Base-by-base conservation (phyloP, 2,329 filamentous ascomycete genomes). In the Pezicula carpinea region DNA sequence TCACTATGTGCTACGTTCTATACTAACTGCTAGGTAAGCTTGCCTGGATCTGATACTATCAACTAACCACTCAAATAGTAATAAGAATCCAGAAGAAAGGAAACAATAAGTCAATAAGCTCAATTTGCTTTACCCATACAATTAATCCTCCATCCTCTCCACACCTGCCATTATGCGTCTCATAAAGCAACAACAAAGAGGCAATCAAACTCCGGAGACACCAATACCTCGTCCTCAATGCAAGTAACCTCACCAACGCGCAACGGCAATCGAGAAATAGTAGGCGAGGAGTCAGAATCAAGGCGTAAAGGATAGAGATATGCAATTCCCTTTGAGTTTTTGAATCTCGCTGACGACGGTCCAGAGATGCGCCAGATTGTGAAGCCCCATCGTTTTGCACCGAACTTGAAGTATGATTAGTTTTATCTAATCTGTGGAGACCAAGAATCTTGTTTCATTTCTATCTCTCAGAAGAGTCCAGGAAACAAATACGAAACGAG, bases 181-280 rank as follows among this genome's bases (percentile, higher is more conserved):
- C 38, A 40, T 13, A 40, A 26, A n/a, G 38, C 19, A 40, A 40
- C 38, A 18, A 40, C 38, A 40, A 40, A 40, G n/a, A 40, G 38
- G n/a, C 38, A 40, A 15, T 40, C 38, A 13, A 40, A 26, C 18
- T 14, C 38, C 10, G 38, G 19, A 10, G 38, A 21, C 14, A 40
- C 38, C 11, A 22, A 21, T 10, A 40, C 38, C 15, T 40, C 38
- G 8, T 23, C 22, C n/a, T 40, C 21, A 22, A 40, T 40, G 14
- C 22, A 23, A 26, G 38, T 40, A 21, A 26, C 38, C 14, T 40
- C 38, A 23, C 38, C 38, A 40, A 40, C 19, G 11, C 18, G n/a
- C 19, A 40, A 22, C 14, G 38, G 38, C 15, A 10, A 23, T 14
- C 22, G 7, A 6, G 38, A 40, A 22, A 40, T 40, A 13, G 38